Conservation (phyloP, 2,329 filamentous ascomycete species). For the Clarireedia homoeocarpa region DNA sequence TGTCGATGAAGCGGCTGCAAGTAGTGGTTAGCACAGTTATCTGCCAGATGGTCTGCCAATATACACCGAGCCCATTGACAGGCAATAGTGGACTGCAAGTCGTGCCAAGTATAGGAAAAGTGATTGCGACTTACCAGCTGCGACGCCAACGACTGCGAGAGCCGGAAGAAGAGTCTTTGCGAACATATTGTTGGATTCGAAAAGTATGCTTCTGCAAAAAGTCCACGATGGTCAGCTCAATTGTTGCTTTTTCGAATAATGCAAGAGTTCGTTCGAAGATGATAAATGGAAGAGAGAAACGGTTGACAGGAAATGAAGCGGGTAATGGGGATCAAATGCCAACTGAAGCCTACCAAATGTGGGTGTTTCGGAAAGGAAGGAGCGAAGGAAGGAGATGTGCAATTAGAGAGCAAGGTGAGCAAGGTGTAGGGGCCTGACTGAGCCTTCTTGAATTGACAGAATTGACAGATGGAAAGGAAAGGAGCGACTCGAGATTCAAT, state of each 20-base stretch:
- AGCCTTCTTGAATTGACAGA: neutral
- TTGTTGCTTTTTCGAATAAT: constrained; percentile 4
- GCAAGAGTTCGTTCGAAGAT: constrained; percentile 4
- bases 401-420: neutral
- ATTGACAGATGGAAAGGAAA: neutral
- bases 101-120: too few relatives aligned
- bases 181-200: constrained; percentile 3
- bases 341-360: neutral
- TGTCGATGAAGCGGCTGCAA: neutral
- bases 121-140: constrained; percentile 4
- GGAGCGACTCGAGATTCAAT: neutral
- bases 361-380: neutral
- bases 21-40: neutral
- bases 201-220: constrained; percentile 8
- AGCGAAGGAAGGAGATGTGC: neutral
- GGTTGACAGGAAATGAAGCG: neutral
- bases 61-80: neutral
- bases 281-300: neutral
- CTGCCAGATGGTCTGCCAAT: neutral
- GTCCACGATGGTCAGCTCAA: constrained; percentile 3
- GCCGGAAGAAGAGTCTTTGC: constrained; percentile 3
- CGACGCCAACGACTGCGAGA: constrained; percentile 7
- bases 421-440: neutral
- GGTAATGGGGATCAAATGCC: neutral
- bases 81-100: too few relatives aligned